Percentiles rank a stretch among this genome's conserved stretches.
Evolutionary conservation across 2,329 filamentous ascomycete genomes (phyloP).

Genomic region (Fusarium proliferatum): DNA sequence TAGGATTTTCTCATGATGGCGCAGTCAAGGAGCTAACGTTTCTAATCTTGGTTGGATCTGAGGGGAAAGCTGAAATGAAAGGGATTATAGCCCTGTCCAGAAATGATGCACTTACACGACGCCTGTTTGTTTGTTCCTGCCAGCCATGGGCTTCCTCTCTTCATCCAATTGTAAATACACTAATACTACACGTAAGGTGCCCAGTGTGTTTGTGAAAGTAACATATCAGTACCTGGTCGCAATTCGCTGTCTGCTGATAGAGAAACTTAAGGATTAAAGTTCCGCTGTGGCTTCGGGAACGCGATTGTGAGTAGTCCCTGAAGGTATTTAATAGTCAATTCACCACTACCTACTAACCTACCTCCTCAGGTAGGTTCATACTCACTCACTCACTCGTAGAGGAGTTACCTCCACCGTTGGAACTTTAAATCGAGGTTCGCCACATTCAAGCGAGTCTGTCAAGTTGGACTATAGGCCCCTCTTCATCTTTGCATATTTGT

Average conservation of each 20-base stretch:
- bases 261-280: neutral
- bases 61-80: constrained; percentile 40
- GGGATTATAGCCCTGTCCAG: constrained; percentile 33
- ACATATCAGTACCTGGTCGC: neutral
- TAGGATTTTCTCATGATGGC: constrained; percentile 10
- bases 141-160: neutral
- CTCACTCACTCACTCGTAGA: neutral
- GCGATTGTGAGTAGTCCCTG: neutral
- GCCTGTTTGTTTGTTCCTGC: constrained; percentile 2
- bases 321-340: neutral
- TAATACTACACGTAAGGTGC: neutral
- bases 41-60: constrained; percentile 19
- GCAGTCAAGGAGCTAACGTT: constrained; percentile 28
- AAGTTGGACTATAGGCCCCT: neutral
- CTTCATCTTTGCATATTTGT: neutral
- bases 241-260: neutral
- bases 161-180: neutral
- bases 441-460: neutral
- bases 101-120: constrained; percentile 26
- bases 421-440: neutral
- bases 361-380: neutral
- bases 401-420: neutral
- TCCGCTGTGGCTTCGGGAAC: neutral
- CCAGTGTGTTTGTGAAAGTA: neutral
- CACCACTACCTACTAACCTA: neutral